A percentile compares a stretch with the other conserved stretches of the same genome.
Conservation (phyloP, 805 yeast species). For the Lipomyces sp. region DNA sequence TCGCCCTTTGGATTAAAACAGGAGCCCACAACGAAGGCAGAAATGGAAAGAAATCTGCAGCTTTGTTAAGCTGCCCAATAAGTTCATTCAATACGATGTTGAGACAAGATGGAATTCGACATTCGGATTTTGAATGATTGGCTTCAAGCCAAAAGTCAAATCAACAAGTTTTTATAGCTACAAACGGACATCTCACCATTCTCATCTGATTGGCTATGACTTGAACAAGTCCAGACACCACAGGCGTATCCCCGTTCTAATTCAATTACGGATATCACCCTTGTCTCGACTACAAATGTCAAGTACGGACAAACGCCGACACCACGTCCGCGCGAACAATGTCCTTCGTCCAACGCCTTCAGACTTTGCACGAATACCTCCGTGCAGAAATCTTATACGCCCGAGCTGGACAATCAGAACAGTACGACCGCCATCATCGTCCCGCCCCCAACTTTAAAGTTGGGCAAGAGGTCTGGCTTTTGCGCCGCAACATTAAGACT, state of each 20-base stretch:
- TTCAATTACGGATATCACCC: conserved; percentile 5
- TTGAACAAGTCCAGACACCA: conserved; percentile 5
- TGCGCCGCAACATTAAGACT: not conserved
- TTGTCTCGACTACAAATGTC: not conserved
- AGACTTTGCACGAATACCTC: not conserved
- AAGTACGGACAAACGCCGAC: not conserved
- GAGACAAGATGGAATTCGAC: conserved; percentile 17
- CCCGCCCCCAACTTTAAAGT: not conserved
- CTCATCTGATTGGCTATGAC: conserved; percentile 4
- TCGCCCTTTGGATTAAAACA: conserved; percentile 6
- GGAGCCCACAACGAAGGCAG: conserved; percentile 10
- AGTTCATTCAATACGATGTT: conserved; percentile 6
- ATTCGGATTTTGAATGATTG: conserved; percentile 2
- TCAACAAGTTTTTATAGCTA: conserved; percentile 4
- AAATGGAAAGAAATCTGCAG: conserved; percentile 4
- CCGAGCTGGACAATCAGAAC: not conserved
- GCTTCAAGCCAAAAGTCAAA: conserved; percentile 5
- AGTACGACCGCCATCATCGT: not conserved
- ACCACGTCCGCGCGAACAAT: not conserved
- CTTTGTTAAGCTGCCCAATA: not conserved
- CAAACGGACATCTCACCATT: conserved; percentile 2
- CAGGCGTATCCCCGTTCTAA: not conserved
- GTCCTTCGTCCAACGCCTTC: not conserved
- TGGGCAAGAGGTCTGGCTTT: conserved; percentile 6
- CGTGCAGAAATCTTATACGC: not conserved